Evolutionary conservation across 2,329 filamentous ascomycete species (phyloP).

Genomic region (Colletotrichum sp.): DNA sequence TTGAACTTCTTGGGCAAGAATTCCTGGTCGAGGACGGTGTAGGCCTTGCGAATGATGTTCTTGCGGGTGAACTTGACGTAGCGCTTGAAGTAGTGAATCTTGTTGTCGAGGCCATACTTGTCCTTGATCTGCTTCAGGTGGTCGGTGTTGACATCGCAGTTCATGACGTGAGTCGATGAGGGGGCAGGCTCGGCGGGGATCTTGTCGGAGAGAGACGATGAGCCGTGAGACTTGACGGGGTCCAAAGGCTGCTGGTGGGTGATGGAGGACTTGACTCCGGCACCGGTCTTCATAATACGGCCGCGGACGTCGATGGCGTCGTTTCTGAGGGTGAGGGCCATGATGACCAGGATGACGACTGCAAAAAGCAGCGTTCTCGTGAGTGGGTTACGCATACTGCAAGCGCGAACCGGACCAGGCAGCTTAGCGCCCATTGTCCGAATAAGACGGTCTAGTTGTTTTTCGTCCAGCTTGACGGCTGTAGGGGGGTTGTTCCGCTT

Average conservation of each 20-base stretch:
- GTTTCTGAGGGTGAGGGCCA: slow-evolving; percentile 45
- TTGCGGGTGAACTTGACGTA: slow-evolving; percentile 58
- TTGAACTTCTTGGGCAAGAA: slow-evolving; percentile 53
- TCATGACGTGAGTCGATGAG: slow-evolving; percentile 39
- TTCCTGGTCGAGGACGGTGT: slow-evolving; percentile 54
- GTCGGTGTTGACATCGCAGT: slow-evolving; percentile 55
- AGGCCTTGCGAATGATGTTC: slow-evolving; percentile 52
- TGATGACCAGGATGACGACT: slow-evolving; percentile 45
- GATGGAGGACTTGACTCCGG: slow-evolving; percentile 36
- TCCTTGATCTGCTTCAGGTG: slow-evolving; percentile 50
- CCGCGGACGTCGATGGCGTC: slow-evolving; percentile 44
- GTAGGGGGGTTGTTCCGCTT: background rate
- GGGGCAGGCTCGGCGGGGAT: slow-evolving; percentile 28
- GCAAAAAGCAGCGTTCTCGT: slow-evolving; percentile 49
- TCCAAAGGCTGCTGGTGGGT: slow-evolving; percentile 31
- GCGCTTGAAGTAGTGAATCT: slow-evolving; percentile 61
- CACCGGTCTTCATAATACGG: slow-evolving; percentile 44
- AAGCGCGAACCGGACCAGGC: slow-evolving; percentile 44
- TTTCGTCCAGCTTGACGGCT: slow-evolving; percentile 20
- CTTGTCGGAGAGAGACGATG: slow-evolving; percentile 29
- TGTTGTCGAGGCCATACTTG: slow-evolving; percentile 52
- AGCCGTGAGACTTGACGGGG: slow-evolving; percentile 14
- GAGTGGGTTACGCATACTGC: slow-evolving; percentile 56
- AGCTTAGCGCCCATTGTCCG: slow-evolving; percentile 43
- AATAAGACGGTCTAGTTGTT: background rate